Conservation (phyloP, 73 alveolate genomes). For the Paramecium sonneborni region DNA sequence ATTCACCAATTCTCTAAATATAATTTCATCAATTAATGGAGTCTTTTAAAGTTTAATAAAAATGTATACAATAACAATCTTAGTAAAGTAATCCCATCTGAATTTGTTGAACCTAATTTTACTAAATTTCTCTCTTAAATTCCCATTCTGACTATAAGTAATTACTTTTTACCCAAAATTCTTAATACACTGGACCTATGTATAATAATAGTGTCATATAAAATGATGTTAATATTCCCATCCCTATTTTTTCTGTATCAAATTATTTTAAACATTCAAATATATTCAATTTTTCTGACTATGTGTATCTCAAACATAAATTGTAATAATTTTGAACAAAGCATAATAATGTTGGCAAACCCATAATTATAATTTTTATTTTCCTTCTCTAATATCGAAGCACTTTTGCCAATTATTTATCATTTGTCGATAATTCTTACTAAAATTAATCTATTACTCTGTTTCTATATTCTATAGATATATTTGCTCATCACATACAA, state of each 20-base stretch:
- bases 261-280: neutral
- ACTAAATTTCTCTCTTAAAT: neutral
- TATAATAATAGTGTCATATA: conserved; percentile 15
- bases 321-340: neutral
- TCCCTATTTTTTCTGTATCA: conserved; percentile 11
- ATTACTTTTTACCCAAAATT: neutral
- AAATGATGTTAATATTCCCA: conserved; percentile 23
- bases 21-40: conserved; percentile 52
- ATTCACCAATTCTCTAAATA: conserved; percentile 47
- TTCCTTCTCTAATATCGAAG: conserved; percentile 9
- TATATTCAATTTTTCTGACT: neutral
- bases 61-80: conserved; percentile 33
- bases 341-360: neutral
- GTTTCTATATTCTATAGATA: conserved; percentile 16
- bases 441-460: neutral
- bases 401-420: neutral
- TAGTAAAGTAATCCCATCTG: conserved; percentile 52
- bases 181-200: conserved; percentile 39
- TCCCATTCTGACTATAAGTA: conserved; percentile 2
- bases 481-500: conserved; percentile 8
- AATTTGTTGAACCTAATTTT: conserved; percentile 35
- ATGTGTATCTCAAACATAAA: neutral
- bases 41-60: neutral
- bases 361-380: conserved; percentile 23
- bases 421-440: neutral